Evolutionary conservation across 768 basidiomycete species (phyloP).

Genomic region (Russula dissimulans): DNA sequence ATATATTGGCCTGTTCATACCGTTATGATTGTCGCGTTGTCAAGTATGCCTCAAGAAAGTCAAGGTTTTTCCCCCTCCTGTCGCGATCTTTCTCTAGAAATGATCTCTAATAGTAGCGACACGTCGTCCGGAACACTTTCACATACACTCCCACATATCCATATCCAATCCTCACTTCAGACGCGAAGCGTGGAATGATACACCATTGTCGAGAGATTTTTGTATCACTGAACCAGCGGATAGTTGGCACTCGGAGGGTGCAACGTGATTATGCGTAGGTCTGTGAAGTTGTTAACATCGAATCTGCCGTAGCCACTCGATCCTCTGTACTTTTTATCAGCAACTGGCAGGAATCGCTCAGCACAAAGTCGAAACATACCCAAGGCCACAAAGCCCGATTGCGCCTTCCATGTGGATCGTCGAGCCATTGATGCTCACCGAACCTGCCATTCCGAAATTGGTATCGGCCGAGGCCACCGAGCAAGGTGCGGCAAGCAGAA

Average conservation of each 20-base stretch:
- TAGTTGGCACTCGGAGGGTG: conserved; percentile 29
- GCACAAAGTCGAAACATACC: conserved; percentile 28
- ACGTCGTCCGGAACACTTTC: too few relatives aligned
- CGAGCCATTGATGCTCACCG: conserved; percentile 45
- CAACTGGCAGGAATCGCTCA: background rate
- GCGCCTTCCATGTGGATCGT: conserved; percentile 38
- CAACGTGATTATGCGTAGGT: conserved; percentile 34
- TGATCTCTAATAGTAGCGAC: too few relatives aligned
- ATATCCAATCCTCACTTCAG: too few relatives aligned
- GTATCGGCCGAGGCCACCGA: background rate
- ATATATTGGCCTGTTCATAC: too few relatives aligned
- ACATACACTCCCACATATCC: too few relatives aligned
- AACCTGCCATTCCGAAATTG: conserved; percentile 29
- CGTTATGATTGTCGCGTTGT: too few relatives aligned
- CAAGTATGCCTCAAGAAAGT: too few relatives aligned
- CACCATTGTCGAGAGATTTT: too few relatives aligned
- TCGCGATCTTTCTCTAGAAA: too few relatives aligned
- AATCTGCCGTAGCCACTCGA: conserved; percentile 44
- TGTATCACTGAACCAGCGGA: background rate
- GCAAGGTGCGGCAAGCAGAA: background rate
- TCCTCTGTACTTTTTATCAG: conserved; percentile 19
- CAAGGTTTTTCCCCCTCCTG: too few relatives aligned
- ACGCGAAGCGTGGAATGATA: too few relatives aligned
- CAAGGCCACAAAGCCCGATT: conserved; percentile 35
- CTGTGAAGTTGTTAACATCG: conserved; percentile 42